phyloP scores from a whole-genome alignment of 805 yeast genomes.

The Pichia pseudocactophila region DNA sequence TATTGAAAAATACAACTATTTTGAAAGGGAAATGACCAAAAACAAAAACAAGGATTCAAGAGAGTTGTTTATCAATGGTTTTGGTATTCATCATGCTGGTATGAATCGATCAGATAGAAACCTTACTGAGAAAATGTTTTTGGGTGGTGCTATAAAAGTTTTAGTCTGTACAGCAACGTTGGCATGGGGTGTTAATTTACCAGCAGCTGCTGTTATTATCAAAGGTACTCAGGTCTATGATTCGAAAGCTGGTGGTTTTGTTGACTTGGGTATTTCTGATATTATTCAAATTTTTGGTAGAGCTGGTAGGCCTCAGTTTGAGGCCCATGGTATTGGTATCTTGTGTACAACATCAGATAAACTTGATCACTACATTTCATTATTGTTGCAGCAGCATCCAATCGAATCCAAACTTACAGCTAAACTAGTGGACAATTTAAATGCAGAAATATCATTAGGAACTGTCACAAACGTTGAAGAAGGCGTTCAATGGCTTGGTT shows the following conservation, averaged over 20 bases:
- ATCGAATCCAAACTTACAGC: conserved; percentile 78
- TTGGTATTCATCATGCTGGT: conserved; percentile 97
- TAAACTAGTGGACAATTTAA: conserved; percentile 81
- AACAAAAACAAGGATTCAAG: conserved; percentile 70
- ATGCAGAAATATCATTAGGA: conserved; percentile 94
- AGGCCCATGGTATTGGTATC: conserved; percentile 85
- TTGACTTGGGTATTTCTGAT: conserved; percentile 91
- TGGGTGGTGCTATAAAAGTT: conserved; percentile 78
- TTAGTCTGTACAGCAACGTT: conserved; percentile 93
- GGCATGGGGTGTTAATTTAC: conserved; percentile 99
- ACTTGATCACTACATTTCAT: conserved; percentile 79
- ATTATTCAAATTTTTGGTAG: conserved; percentile 97
- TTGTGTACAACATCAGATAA: conserved; percentile 75
- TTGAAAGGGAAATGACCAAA: conserved; percentile 56
- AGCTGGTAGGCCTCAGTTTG: conserved; percentile 98
- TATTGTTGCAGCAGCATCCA: conserved; percentile 90
- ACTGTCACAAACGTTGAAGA: conserved; percentile 92
- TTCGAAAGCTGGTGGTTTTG: conserved; percentile 87
- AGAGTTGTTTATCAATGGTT: conserved; percentile 73
- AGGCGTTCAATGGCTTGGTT: conserved; percentile 96
- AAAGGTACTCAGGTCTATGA: conserved; percentile 97
- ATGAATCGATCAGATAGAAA: conserved; percentile 88
- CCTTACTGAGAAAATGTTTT: conserved; percentile 79
- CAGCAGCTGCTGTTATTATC: conserved; percentile 94
- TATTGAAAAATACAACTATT: conserved; percentile 34